Conservation (phyloP, 108 stramenopile species). For the Fistulifera pelliculosa region DNA sequence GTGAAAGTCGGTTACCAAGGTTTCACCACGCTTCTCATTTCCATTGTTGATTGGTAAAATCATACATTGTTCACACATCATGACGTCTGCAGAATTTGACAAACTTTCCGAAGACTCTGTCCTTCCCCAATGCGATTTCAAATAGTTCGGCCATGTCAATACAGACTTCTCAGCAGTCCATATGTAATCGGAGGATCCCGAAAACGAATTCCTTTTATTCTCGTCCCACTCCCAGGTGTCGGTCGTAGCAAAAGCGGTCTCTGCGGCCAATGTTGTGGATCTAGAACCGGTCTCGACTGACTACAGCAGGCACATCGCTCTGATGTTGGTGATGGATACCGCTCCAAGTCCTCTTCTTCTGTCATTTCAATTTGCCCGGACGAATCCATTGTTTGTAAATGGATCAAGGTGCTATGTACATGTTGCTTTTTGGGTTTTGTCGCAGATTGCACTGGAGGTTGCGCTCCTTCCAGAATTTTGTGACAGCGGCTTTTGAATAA, state of each 20-base stretch:
- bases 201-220: constrained; percentile 47
- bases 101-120: neutral
- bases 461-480: too few species aligned
- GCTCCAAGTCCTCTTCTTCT: too few species aligned
- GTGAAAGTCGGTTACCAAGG: constrained; percentile 66
- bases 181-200: constrained; percentile 24
- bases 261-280: constrained; percentile 33
- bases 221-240: constrained; percentile 41
- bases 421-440: too few species aligned
- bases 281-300: neutral
- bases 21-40: constrained; percentile 38
- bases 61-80: constrained; percentile 32
- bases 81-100: neutral
- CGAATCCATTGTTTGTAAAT: too few species aligned
- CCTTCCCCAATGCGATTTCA: constrained; percentile 11
- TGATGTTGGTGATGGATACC: too few species aligned
- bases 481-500: neutral
- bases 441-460: too few species aligned
- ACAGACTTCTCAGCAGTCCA: constrained; percentile 22
- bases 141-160: constrained; percentile 3
- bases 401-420: too few species aligned
- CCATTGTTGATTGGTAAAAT: constrained; percentile 72
- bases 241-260: constrained; percentile 52
- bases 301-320: neutral
- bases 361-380: too few species aligned